Percentiles rank a stretch among this genome's conserved stretches.
These are phyloP conservation scores for Simmondsia chinensis DNA, from an alignment of 148 eudicot species.

Conservation along the genomic window DNA sequence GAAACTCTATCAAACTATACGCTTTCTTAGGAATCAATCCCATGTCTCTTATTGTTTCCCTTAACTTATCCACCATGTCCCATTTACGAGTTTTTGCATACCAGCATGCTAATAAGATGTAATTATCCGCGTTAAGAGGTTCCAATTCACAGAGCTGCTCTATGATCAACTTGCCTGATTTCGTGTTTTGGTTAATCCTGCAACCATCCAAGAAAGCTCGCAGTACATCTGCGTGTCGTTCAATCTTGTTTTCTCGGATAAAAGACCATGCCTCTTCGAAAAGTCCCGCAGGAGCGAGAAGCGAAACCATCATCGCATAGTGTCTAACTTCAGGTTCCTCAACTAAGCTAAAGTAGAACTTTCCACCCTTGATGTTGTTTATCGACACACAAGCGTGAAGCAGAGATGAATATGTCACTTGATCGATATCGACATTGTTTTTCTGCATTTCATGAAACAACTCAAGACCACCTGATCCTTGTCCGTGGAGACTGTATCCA, in stretches of 20 bases:
- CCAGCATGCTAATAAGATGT: slow-evolving; percentile 36
- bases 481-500: slow-evolving; percentile 55
- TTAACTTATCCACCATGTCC: slow-evolving; percentile 42
- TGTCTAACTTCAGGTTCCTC: slow-evolving; percentile 39
- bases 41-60: slow-evolving; percentile 37
- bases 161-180: slow-evolving; percentile 30
- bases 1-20: slow-evolving; percentile 66
- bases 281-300: slow-evolving; percentile 47
- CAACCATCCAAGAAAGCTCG: slow-evolving; percentile 61
- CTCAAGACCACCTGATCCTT: slow-evolving; percentile 41
- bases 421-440: slow-evolving; percentile 25
- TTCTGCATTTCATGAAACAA: slow-evolving; percentile 42
- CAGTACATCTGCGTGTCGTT: slow-evolving; percentile 28
- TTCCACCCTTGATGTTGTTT: slow-evolving; percentile 42
- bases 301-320: slow-evolving; percentile 47
- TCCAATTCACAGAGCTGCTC: slow-evolving; percentile 47
- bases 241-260: slow-evolving; percentile 26
- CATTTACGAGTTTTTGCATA: slow-evolving; percentile 35
- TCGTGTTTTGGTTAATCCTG: slow-evolving; percentile 29
- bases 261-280: slow-evolving; percentile 44
- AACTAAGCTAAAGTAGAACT: slow-evolving; percentile 26
- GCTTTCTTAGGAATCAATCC: slow-evolving; percentile 45
- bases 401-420: slow-evolving; percentile 28
- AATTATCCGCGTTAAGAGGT: slow-evolving; percentile 47
- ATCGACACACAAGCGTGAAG: slow-evolving; percentile 53